These are phyloP conservation scores for Fusarium camptoceras DNA, from an alignment of 2,329 filamentous ascomycete species.

Conservation along the genomic window DNA sequence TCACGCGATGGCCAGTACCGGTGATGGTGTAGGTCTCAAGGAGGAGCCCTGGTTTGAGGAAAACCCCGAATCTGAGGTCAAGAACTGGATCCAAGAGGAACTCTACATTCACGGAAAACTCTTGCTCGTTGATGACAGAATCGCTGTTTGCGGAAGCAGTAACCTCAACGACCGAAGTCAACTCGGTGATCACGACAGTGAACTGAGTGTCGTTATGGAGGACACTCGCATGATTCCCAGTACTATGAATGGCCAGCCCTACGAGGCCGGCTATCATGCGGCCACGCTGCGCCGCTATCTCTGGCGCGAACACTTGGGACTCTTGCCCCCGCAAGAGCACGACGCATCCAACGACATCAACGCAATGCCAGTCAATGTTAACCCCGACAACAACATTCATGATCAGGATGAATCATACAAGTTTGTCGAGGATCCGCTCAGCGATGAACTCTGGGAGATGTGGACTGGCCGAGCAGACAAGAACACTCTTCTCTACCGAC, in stretches of 20 bases:
- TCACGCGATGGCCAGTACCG: constrained; percentile 80
- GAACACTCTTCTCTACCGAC: constrained; percentile 81
- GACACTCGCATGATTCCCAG: constrained; percentile 78
- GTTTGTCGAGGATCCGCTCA: constrained; percentile 78
- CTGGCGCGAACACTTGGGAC: constrained; percentile 90
- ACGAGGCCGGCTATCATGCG: constrained; percentile 83
- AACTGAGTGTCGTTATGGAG: constrained; percentile 90
- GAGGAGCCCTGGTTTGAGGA: constrained; percentile 82
- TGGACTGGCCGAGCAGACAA: constrained; percentile 77
- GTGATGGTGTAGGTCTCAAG: constrained; percentile 60
- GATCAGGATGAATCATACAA: constrained; percentile 71
- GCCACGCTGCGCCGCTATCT: constrained; percentile 83
- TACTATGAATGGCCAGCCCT: constrained; percentile 82
- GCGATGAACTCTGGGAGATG: constrained; percentile 72
- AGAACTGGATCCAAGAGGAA: constrained; percentile 94
- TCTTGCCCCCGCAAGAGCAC: constrained; percentile 78
- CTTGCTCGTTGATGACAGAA: constrained; percentile 86
- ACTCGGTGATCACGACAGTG: constrained; percentile 88
- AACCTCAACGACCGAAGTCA: constrained; percentile 95
- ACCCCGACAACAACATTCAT: constrained; percentile 72
- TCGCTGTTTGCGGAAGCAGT: constrained; percentile 86
- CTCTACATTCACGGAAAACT: constrained; percentile 95
- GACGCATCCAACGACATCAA: constrained; percentile 76
- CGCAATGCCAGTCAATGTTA: constrained; percentile 75
- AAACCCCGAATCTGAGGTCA: constrained; percentile 78